phyloP scores from a whole-genome alignment of 768 basidiomycete species.

The Hericium coralloides region DNA sequence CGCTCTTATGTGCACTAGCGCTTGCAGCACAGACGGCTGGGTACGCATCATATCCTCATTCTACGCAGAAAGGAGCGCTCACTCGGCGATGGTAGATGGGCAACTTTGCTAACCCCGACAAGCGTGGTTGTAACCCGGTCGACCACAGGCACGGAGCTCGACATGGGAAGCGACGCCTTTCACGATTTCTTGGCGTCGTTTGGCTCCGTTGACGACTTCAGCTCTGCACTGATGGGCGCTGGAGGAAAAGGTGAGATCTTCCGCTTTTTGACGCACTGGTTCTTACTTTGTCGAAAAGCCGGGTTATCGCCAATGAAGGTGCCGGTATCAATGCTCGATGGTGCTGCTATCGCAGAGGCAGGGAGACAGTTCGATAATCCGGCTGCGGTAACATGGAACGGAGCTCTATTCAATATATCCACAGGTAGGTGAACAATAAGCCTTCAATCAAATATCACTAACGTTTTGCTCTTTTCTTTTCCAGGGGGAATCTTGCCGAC shows the following conservation, averaged over 20 bases:
- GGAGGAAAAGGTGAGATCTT: background rate
- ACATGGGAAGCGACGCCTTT: background rate
- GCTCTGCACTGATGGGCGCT: background rate
- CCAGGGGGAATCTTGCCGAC: background rate
- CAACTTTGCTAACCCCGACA: background rate
- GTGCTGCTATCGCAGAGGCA: background rate
- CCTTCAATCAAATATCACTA: too few relatives aligned
- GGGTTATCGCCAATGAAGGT: background rate
- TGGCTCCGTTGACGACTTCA: background rate
- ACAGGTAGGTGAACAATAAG: background rate
- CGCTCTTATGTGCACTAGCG: background rate
- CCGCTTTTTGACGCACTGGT: background rate
- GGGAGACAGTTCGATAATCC: background rate
- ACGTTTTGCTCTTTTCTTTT: background rate
- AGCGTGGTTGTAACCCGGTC: background rate
- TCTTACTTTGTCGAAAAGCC: background rate
- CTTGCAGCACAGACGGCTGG: background rate
- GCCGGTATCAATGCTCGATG: background rate
- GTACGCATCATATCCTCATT: background rate
- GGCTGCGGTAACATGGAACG: background rate
- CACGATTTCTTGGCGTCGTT: background rate
- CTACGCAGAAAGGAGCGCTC: background rate
- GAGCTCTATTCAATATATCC: background rate
- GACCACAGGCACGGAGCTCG: background rate
- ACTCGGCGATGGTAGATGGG: background rate